phyloP scores from a whole-genome alignment of 1,284 basidiomycete species.

The Tausonia pullulans region DNA sequence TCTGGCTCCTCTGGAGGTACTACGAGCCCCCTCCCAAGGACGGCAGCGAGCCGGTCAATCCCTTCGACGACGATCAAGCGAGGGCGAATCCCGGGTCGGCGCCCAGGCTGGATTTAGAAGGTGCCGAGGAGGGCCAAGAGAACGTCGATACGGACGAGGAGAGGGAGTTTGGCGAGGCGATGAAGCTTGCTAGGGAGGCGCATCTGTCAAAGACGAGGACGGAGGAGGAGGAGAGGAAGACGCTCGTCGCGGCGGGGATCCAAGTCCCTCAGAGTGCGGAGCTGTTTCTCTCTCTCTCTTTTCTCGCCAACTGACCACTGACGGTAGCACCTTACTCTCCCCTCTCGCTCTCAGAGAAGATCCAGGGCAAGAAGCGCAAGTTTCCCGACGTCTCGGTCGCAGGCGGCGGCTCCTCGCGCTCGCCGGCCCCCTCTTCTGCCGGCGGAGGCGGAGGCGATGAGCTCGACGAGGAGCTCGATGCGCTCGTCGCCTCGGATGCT shows the following conservation, averaged over 20 bases:
- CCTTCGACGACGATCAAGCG: slow-evolving; percentile 52
- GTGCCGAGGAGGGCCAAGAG: not conserved
- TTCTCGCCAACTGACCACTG: not conserved
- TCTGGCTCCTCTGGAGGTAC: slow-evolving; percentile 68
- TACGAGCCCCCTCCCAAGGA: slow-evolving; percentile 44
- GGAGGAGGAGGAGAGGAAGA: slow-evolving; percentile 1
- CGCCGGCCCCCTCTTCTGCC: not conserved
- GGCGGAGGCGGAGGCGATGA: slow-evolving; percentile 4
- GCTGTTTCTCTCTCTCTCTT: not conserved
- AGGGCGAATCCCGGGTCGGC: slow-evolving; percentile 42
- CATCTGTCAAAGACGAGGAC: slow-evolving; percentile 1
- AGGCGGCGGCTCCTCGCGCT: not conserved
- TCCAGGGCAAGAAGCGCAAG: not conserved
- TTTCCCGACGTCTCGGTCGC: not conserved
- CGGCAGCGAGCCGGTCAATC: slow-evolving; percentile 42
- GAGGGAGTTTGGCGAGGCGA: slow-evolving; percentile 42
- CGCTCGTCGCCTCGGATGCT: not conserved
- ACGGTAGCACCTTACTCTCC: not conserved
- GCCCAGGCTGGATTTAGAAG: slow-evolving; percentile 40
- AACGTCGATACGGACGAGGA: slow-evolving; percentile 35
- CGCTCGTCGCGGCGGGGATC: not conserved
- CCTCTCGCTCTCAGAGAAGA: not conserved
- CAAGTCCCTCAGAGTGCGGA: not conserved
- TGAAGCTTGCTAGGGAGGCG: not conserved
- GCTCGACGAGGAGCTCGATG: slow-evolving; percentile 11